Evolutionary conservation across 768 basidiomycete species (phyloP), one percentile per base, ranked within the genome.

Genomic region (Lactarius evosmus): DNA sequence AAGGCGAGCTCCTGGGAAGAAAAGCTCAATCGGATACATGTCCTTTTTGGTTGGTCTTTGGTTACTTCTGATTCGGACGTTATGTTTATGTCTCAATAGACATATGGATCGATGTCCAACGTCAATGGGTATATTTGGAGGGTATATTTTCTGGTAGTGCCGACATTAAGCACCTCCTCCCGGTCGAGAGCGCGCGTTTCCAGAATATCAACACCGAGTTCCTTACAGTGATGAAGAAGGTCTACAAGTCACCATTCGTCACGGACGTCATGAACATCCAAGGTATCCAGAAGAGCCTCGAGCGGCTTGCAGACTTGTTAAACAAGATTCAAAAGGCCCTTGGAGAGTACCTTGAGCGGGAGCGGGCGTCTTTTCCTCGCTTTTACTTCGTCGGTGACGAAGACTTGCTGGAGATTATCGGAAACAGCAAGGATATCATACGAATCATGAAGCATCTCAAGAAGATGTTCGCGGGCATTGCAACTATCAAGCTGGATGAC

Each of bases 341-440:
- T 4, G 97, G 97, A 75, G 97, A 99, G 79, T 99, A 99, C 72
- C 84, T 99, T 30, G 97, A 99, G 72, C 87, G 97, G 59, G 97
- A 99, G 72, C 88, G 97, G 61, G 88, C 96, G 4, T 94, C 93
- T 0, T 99, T 99, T 85, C 97, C 97, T 71, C 91, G 97, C 8
- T 99, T 99, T 80, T 99, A 99, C 78, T 99, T 99, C 71, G 95
- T 99, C 58, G 97, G 97, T 70, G 97, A 99, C 76, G 97, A 99
- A 73, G 97, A 99, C 73, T 78, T 99, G 65, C 82, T 99, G 66
- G 97, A 99, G 75, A 99, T 99, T 70, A 98, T 99, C 67, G 97
- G 97, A 67, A 99, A 99, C 79, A 97, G 94, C 83, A 99, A 98
- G 75, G 95, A 98, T 72, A 97, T 98, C 69, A 77, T 94, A 50